Conservation (phyloP, 306 rosid genomes). For the Glycine latifolia region DNA sequence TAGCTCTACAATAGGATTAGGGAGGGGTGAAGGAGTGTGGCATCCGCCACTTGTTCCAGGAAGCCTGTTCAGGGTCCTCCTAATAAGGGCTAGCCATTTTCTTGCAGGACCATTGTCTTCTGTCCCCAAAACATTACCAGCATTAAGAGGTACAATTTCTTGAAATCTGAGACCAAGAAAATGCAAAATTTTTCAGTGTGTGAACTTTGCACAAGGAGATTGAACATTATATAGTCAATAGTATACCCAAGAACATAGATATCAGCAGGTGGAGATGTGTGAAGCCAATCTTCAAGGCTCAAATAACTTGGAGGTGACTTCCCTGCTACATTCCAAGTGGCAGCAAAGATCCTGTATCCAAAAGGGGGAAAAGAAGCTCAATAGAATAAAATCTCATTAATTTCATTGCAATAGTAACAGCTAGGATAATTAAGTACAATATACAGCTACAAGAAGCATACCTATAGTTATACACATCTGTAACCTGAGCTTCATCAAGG, state of each 20-base stretch:
- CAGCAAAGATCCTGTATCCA: constrained; percentile 72
- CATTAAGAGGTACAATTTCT: constrained; percentile 94
- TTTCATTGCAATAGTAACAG: constrained; percentile 22
- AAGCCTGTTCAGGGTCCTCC: constrained; percentile 82
- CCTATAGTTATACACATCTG: constrained; percentile 86
- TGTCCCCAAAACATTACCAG: constrained; percentile 87
- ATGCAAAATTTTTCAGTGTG: not conserved
- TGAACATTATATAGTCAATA: constrained; percentile 11
- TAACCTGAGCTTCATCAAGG: constrained; percentile 72
- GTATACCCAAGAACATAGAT: constrained; percentile 88
- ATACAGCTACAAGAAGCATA: constrained; percentile 47
- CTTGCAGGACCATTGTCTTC: constrained; percentile 92
- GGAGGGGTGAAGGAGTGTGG: constrained; percentile 83
- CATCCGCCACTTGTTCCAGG: constrained; percentile 75
- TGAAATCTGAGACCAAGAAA: constrained; percentile 69
- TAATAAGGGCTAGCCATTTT: constrained; percentile 85
- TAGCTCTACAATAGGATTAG: constrained; percentile 80
- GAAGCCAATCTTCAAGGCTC: constrained; percentile 93
- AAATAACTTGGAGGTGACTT: constrained; percentile 82
- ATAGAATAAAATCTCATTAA: constrained; percentile 6
- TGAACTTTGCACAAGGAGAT: constrained; percentile 25
- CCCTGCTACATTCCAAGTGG: constrained; percentile 96
- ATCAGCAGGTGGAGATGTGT: constrained; percentile 86
- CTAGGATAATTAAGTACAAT: constrained; percentile 5
- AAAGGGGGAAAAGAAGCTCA: constrained; percentile 27